Evolutionary conservation across 2,329 filamentous ascomycete genomes (phyloP).

Genomic region (Cladosporium sp.): DNA sequence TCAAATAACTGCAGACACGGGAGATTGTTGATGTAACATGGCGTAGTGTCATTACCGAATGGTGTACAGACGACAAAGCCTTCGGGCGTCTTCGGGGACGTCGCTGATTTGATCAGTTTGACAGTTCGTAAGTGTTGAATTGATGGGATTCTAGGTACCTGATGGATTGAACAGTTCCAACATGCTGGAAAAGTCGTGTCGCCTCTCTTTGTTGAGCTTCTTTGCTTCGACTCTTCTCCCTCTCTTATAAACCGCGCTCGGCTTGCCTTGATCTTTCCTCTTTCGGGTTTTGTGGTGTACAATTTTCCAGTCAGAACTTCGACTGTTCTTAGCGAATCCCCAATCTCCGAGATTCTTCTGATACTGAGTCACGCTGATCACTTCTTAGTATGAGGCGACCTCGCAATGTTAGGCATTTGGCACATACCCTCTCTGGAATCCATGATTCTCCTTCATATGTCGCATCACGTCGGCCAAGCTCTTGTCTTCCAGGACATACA

Average conservation of each 20-base stretch:
- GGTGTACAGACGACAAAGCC: neutral
- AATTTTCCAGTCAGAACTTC: neutral
- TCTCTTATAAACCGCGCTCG: neutral
- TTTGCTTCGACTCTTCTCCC: neutral
- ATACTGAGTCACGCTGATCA: neutral
- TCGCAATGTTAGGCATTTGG: neutral
- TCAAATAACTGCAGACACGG: conserved; percentile 1
- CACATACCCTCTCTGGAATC: conserved; percentile 1
- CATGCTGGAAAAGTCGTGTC: neutral
- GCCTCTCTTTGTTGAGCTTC: conserved; percentile 3
- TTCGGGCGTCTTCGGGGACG: neutral
- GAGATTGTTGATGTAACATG: neutral
- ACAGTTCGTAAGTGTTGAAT: no score
- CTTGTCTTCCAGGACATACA: neutral
- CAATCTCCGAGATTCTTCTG: neutral
- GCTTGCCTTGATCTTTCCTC: neutral
- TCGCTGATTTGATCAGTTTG: neutral
- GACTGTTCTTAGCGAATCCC: conserved; percentile 1
- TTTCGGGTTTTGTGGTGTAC: neutral
- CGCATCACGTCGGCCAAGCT: neutral
- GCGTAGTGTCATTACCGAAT: neutral
- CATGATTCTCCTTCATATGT: neutral
- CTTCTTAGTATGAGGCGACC: neutral
- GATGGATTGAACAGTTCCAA: neutral
- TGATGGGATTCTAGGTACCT: no score